Base-by-base conservation (phyloP, 2,329 filamentous ascomycete genomes). In the Metarhizium album region DNA sequence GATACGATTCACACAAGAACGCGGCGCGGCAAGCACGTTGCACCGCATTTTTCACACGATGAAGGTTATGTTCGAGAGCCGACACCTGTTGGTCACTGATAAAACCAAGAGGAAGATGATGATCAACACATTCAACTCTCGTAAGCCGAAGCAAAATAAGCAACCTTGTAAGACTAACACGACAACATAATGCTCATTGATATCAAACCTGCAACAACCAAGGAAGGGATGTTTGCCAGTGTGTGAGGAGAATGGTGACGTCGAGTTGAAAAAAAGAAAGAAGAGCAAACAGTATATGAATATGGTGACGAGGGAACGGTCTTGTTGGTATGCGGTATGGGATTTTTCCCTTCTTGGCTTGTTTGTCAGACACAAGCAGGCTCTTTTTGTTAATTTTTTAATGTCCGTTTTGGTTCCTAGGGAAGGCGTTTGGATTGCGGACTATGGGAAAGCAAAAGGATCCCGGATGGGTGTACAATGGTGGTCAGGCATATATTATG, bases 1-100 rank as follows among this genome's bases (percentile, higher is more conserved):
- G 56, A 82, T 87, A 29, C 84, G 88, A 35, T 88, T 96, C 65
- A 91, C 87, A 1, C 90, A 96, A 62, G 89, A 93, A 62, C 84
- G 84, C 52, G 93, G 91, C n/a, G 90, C 91, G 2, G 90, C 88
- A 37, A 93, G 86, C 60, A 93, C 86, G 58, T 95, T 97, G 70
- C 79, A 88, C 64, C 83, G 82, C 62, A 86, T 95, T 9, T 79
- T 94, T 24, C 85, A 90, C 53, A 85, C 86, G 3, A 74, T 96
- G 59, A 78, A 84, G 57, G 74, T 78, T 20, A 78, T 88, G 16
- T 82, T 94, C 64, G 75, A 74, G 55, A 73, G 73, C 53, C 80
- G 83, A 27, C 74, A 75, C 24, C 70, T 90, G 58, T 69, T 95
- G 29, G 81, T 95, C 24, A 71, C 78, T 37, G 86, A 89, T 60